Percentiles rank a stretch among this genome's conserved stretches.
These are phyloP conservation scores for Myxozyma sirexii DNA, from an alignment of 805 yeast genomes.

Conservation along the genomic window DNA sequence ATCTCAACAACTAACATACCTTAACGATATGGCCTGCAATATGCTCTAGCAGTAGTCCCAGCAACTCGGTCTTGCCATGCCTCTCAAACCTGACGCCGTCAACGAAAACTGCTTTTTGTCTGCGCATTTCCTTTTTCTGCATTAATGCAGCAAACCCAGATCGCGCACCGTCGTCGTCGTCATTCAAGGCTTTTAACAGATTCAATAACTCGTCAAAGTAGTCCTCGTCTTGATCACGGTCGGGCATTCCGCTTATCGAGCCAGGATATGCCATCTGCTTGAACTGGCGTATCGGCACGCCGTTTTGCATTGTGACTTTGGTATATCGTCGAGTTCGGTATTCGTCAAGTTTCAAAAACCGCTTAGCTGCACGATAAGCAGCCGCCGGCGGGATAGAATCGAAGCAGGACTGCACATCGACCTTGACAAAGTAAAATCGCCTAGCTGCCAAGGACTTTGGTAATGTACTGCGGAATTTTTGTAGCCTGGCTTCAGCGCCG, in stretches of 20 bases:
- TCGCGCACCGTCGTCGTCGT: neutral
- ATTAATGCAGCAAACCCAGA: slow-evolving; percentile 12
- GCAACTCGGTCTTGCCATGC: slow-evolving; percentile 49
- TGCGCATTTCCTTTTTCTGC: neutral
- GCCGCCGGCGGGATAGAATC: slow-evolving; percentile 55
- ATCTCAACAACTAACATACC: slow-evolving; percentile 5
- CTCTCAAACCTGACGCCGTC: slow-evolving; percentile 45
- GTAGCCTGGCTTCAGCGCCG: slow-evolving; percentile 50
- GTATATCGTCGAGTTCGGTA: slow-evolving; percentile 19
- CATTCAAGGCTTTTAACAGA: neutral
- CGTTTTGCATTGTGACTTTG: neutral
- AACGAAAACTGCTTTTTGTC: slow-evolving; percentile 12
- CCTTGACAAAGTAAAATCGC: slow-evolving; percentile 57
- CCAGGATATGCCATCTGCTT: slow-evolving; percentile 6
- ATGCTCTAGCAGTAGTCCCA: slow-evolving; percentile 54
- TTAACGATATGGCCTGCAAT: slow-evolving; percentile 50
- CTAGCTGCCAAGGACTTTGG: slow-evolving; percentile 24
- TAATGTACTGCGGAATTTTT: slow-evolving; percentile 43
- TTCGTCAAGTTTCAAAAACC: slow-evolving; percentile 19
- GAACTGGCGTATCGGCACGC: slow-evolving; percentile 14
- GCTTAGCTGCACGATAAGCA: slow-evolving; percentile 21
- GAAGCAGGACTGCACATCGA: slow-evolving; percentile 77
- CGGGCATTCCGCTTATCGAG: neutral
- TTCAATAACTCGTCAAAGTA: neutral
- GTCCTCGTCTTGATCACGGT: neutral